Evolutionary conservation across 2,329 filamentous ascomycete species (phyloP).

Genomic region (Amesomyces nigricolor): DNA sequence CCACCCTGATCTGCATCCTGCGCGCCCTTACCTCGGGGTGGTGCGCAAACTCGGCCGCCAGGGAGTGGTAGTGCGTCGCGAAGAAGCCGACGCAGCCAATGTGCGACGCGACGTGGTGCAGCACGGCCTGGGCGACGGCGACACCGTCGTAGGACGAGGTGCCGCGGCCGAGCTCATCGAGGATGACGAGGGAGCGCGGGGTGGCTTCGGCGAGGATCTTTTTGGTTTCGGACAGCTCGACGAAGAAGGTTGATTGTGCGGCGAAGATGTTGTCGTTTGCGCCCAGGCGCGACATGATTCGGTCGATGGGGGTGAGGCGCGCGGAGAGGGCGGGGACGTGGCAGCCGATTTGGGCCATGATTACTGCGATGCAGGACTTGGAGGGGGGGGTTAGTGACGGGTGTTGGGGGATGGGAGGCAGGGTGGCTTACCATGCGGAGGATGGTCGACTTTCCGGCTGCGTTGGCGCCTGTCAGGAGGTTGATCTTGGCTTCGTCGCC

Average conservation of each 20-base stretch:
- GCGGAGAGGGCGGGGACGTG: constrained; percentile 81
- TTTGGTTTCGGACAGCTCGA: constrained; percentile 94
- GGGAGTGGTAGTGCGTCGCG: constrained; percentile 92
- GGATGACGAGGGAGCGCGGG: constrained; percentile 86
- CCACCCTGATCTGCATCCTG: constrained; percentile 92
- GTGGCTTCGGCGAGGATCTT: constrained; percentile 96
- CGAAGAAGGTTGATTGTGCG: constrained; percentile 95
- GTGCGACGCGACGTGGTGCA: constrained; percentile 93
- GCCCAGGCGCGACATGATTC: constrained; percentile 96
- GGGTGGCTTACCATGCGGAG: constrained; percentile 73
- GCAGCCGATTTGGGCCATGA: constrained; percentile 95
- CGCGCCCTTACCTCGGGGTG: constrained; percentile 84
- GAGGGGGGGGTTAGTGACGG: constrained; percentile 18
- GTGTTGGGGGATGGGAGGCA: constrained; percentile 2
- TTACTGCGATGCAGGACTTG: constrained; percentile 88
- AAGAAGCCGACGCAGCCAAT: constrained; percentile 95
- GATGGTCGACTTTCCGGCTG: constrained; percentile 93
- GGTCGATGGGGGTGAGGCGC: constrained; percentile 81
- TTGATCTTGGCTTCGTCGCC: constrained; percentile 78
- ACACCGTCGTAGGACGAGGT: constrained; percentile 96
- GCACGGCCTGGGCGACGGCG: constrained; percentile 89
- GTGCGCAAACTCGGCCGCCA: constrained; percentile 81
- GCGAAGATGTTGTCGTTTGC: constrained; percentile 99
- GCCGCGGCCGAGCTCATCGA: constrained; percentile 91
- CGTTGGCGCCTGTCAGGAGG: constrained; percentile 90